Conservation (phyloP, 2,329 filamentous ascomycete genomes). For the Domatiomyces globalis region DNA sequence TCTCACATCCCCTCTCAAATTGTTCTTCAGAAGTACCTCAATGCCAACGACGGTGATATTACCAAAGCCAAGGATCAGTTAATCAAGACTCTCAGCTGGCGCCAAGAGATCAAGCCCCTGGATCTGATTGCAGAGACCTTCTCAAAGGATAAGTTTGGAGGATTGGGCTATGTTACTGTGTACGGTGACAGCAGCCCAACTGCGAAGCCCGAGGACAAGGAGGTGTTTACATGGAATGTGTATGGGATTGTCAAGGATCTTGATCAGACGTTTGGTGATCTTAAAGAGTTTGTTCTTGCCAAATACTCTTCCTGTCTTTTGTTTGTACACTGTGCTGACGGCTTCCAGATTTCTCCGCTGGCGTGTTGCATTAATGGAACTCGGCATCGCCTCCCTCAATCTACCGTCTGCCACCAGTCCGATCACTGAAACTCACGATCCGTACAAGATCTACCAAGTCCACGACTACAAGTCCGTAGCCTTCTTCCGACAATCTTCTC, state of each 20-base stretch:
- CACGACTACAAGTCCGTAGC: slow-evolving; percentile 85
- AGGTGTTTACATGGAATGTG: slow-evolving; percentile 78
- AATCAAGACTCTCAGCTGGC: slow-evolving; percentile 65
- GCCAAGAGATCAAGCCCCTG: slow-evolving; percentile 58
- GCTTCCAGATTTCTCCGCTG: slow-evolving; percentile 63
- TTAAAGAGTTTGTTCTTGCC: slow-evolving; percentile 52
- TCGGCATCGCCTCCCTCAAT: slow-evolving; percentile 60
- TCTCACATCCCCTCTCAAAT: slow-evolving; percentile 61
- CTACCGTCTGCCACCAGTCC: slow-evolving; percentile 53
- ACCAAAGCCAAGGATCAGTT: slow-evolving; percentile 65
- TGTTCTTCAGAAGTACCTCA: slow-evolving; percentile 83
- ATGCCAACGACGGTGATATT: slow-evolving; percentile 69
- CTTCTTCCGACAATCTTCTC: slow-evolving; percentile 68
- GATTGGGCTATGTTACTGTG: slow-evolving; percentile 67
- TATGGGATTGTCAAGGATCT: slow-evolving; percentile 78
- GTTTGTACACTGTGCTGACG: slow-evolving; percentile 1
- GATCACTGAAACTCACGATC: slow-evolving; percentile 62
- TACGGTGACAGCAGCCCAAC: slow-evolving; percentile 28
- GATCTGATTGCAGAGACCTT: slow-evolving; percentile 51
- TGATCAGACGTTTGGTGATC: slow-evolving; percentile 64
- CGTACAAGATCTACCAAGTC: slow-evolving; percentile 81
- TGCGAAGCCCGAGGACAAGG: slow-evolving; percentile 33
- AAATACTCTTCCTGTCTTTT: not conserved
- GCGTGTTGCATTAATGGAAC: slow-evolving; percentile 83
- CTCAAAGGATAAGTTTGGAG: slow-evolving; percentile 55